phyloP scores from a whole-genome alignment of 2,329 filamentous ascomycete species.

The Aspergillus pseudonomiae region DNA sequence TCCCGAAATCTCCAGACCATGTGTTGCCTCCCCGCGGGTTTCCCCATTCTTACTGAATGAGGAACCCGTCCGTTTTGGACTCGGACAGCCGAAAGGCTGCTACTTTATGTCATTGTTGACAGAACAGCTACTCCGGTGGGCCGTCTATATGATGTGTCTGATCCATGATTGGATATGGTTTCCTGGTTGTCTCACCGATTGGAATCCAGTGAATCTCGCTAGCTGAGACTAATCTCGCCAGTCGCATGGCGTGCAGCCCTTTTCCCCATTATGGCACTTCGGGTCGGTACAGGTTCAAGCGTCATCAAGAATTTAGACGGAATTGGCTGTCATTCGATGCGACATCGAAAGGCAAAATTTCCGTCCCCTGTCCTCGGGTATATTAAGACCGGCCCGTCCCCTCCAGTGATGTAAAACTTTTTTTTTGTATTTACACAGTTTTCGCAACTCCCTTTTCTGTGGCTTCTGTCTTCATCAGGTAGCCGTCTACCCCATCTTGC shows the following conservation, averaged over 20 bases:
- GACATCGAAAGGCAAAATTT: neutral
- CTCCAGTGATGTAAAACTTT: conserved; percentile 6
- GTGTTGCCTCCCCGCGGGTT: conserved; percentile 8
- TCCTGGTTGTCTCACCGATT: conserved; percentile 7
- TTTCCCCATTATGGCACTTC: conserved; percentile 3
- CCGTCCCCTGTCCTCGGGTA: conserved; percentile 7
- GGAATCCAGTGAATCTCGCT: conserved; percentile 1
- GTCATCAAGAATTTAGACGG: neutral
- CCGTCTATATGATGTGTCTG: neutral
- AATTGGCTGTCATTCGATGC: conserved; percentile 2
- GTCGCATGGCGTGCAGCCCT: conserved; percentile 2
- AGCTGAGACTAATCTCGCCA: conserved; percentile 6
- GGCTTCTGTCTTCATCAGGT: neutral
- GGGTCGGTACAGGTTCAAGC: conserved; percentile 8
- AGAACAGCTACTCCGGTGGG: neutral
- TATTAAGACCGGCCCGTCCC: conserved; percentile 7
- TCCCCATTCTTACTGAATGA: conserved; percentile 8
- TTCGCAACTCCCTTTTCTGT: neutral
- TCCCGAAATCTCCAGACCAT: conserved; percentile 7
- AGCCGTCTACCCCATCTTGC: neutral
- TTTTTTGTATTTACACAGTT: neutral
- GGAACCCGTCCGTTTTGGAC: conserved; percentile 2
- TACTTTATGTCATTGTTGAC: neutral
- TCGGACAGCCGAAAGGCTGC: conserved; percentile 3
- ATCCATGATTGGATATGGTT: conserved; percentile 5